Evolutionary conservation across 371 early-diverging fungal species (phyloP).

Genomic region (Mortierella sp.): DNA sequence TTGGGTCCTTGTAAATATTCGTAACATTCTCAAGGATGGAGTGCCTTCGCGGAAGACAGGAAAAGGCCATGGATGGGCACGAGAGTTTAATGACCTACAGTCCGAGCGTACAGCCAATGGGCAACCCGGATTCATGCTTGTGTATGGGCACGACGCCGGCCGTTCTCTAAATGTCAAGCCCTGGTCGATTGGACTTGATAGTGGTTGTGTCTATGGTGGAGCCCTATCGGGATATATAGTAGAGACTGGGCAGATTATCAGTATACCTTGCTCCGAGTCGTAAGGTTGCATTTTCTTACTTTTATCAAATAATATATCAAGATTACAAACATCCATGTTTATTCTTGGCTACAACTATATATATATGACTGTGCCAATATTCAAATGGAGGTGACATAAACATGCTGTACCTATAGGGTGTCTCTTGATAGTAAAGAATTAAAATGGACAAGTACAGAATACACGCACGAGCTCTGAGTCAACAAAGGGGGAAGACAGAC

Average conservation of each 20-base stretch:
- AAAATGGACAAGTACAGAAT: no score
- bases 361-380: no score
- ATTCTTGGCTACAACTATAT: no score
- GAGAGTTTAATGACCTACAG: conserved; percentile 55
- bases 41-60: conserved; percentile 55
- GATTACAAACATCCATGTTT: no score
- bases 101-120: background rate
- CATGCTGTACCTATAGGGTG: no score
- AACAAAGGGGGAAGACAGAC: no score
- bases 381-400: no score
- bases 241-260: conserved; percentile 28
- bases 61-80: conserved; percentile 65
- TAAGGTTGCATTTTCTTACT: no score
- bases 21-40: conserved; percentile 55
- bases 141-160: conserved; percentile 81
- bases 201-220: conserved; percentile 77
- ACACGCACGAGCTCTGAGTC: no score
- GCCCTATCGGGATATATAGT: conserved; percentile 62
- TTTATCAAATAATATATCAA: no score
- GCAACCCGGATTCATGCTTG: conserved; percentile 50
- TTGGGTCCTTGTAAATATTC: conserved; percentile 68
- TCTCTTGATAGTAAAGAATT: no score
- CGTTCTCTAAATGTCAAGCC: conserved; percentile 67
- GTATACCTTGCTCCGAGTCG: background rate
- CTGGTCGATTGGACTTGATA: conserved; percentile 74